Percentiles rank a stretch among this genome's conserved stretches.
Conservation (phyloP, 768 basidiomycete species). For the Boletus reticuloceps region DNA sequence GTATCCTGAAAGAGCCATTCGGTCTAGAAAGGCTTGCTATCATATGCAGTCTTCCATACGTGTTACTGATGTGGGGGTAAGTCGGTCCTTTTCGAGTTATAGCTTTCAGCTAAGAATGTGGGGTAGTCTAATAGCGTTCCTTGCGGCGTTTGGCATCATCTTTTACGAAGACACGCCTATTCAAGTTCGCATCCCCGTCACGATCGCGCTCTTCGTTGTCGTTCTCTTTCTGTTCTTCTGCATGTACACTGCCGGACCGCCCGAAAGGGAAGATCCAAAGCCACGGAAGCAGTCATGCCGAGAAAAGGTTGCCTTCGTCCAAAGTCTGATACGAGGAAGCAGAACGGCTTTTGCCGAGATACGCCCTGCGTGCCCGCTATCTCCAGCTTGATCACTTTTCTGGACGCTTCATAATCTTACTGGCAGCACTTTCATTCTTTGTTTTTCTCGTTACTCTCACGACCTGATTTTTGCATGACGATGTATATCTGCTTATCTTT, state of each 20-base stretch:
- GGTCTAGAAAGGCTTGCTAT: slow-evolving; percentile 39
- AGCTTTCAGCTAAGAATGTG: background rate
- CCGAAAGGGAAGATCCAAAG: slow-evolving; percentile 13
- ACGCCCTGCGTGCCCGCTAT: too few relatives aligned
- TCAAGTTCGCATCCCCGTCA: slow-evolving; percentile 27
- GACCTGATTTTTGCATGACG: background rate
- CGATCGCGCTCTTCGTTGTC: slow-evolving; percentile 21
- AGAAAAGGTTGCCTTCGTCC: background rate
- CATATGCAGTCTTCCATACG: slow-evolving; percentile 40
- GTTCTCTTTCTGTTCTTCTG: slow-evolving; percentile 29
- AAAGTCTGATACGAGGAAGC: slow-evolving; percentile 1
- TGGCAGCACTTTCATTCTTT: background rate
- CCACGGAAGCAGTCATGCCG: background rate
- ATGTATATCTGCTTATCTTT: background rate
- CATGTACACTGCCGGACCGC: slow-evolving; percentile 23
- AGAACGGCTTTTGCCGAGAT: background rate
- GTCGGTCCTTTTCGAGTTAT: background rate
- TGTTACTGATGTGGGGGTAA: slow-evolving; percentile 40
- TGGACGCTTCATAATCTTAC: background rate
- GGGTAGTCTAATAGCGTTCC: slow-evolving; percentile 35
- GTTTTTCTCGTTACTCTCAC: background rate
- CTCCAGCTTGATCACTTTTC: background rate
- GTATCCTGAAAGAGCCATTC: slow-evolving; percentile 22
- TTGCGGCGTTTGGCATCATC: slow-evolving; percentile 27
- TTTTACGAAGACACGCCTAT: slow-evolving; percentile 28